Evolutionary conservation across 2,329 filamentous ascomycete genomes (phyloP).

Genomic region (Thielaviopsis punctulata): DNA sequence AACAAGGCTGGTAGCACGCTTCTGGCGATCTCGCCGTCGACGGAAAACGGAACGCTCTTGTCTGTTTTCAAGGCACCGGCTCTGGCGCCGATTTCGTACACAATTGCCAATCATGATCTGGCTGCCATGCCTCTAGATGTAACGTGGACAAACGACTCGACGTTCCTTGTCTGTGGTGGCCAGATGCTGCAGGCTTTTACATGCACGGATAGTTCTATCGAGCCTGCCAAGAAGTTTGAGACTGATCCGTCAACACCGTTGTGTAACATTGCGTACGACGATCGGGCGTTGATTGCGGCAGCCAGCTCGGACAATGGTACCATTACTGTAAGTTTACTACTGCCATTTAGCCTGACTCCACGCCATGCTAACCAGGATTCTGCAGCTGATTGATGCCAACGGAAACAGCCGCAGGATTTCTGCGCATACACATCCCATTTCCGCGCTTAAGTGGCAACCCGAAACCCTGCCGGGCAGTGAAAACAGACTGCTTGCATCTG

Average conservation of each 20-base stretch:
- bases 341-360: not conserved
- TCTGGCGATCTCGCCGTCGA: slow-evolving; percentile 32
- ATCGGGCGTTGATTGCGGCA: slow-evolving; percentile 36
- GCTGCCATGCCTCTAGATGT: slow-evolving; percentile 36
- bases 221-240: slow-evolving; percentile 30
- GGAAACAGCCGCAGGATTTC: slow-evolving; percentile 38
- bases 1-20: slow-evolving; percentile 38
- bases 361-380: slow-evolving; percentile 7
- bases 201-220: slow-evolving; percentile 30
- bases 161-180: slow-evolving; percentile 43
- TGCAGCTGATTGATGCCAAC: slow-evolving; percentile 36
- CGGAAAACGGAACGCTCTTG: slow-evolving; percentile 25
- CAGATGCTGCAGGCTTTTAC: slow-evolving; percentile 33
- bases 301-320: slow-evolving; percentile 38
- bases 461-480: slow-evolving; percentile 19
- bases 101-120: slow-evolving; percentile 33
- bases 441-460: slow-evolving; percentile 44
- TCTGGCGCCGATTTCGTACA: slow-evolving; percentile 23
- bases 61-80: slow-evolving; percentile 19
- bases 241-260: slow-evolving; percentile 36
- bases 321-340: slow-evolving; percentile 35
- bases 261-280: slow-evolving; percentile 39
- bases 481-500: slow-evolving; percentile 42
- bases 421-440: slow-evolving; percentile 41
- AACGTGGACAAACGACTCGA: slow-evolving; percentile 39